These are phyloP conservation scores for Sechiopsis laciniata DNA, from an alignment of 306 rosid genomes.

Conservation along the genomic window DNA sequence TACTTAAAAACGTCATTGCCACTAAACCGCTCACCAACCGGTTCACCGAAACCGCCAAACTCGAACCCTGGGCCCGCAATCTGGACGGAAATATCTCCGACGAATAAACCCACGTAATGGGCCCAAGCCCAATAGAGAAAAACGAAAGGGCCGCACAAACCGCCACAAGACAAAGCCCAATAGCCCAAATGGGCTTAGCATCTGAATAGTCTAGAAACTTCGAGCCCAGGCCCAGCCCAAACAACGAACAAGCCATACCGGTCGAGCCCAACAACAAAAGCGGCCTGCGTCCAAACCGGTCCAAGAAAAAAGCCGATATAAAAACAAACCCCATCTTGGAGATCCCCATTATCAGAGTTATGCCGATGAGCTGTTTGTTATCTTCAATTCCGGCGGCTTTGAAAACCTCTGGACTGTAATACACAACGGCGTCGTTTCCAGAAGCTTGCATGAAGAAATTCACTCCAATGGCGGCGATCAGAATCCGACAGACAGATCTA, in stretches of 20 bases:
- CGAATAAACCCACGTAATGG: conserved; percentile 71
- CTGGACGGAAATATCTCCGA: conserved; percentile 63
- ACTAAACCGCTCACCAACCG: conserved; percentile 11
- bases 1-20: conserved; percentile 2
- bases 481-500: conserved; percentile 46
- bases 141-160: conserved; percentile 58
- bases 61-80: conserved; percentile 67
- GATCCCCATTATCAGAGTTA: conserved; percentile 63
- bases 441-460: conserved; percentile 94
- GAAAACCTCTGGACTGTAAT: conserved; percentile 70
- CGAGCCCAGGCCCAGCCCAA: conserved; percentile 58
- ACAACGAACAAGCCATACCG: conserved; percentile 54
- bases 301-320: conserved; percentile 52
- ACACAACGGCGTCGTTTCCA: conserved; percentile 81
- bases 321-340: conserved; percentile 49
- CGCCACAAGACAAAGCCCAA: conserved; percentile 40
- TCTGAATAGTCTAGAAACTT: conserved; percentile 27
- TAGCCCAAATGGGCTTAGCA: conserved; percentile 50
- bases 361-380: conserved; percentile 48
- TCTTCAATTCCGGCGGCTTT: conserved; percentile 46
- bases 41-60: conserved; percentile 39
- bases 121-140: conserved; percentile 81
- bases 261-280: conserved; percentile 55
- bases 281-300: conserved; percentile 60
- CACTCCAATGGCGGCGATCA: conserved; percentile 58